Conservation (phyloP, 2,329 filamentous ascomycete genomes). For the Alternaria dauci region DNA sequence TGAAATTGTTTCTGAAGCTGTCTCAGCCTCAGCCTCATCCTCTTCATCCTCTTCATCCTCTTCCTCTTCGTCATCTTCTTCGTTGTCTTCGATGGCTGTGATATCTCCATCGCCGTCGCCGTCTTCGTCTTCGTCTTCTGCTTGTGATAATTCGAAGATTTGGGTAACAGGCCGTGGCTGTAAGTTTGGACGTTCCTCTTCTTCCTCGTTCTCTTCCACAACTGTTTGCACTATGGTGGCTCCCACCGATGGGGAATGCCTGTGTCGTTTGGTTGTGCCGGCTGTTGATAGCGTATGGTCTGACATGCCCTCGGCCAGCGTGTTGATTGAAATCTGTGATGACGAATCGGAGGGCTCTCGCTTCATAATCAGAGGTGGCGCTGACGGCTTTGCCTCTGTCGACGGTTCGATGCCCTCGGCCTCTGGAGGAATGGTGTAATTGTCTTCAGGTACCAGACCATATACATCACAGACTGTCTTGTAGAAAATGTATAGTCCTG, state of each 20-base stretch:
- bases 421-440: constrained; percentile 93
- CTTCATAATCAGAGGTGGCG: constrained; percentile 48
- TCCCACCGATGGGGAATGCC: constrained; percentile 81
- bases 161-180: constrained; percentile 26
- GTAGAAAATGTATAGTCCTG: constrained; percentile 95
- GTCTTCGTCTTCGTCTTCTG: constrained; percentile 16
- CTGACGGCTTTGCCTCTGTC: constrained; percentile 55
- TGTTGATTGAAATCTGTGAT: constrained; percentile 30
- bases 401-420: constrained; percentile 74
- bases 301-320: constrained; percentile 39
- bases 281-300: constrained; percentile 61
- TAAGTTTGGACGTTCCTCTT: constrained; percentile 49
- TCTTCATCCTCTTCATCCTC: constrained; percentile 22
- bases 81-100: constrained; percentile 28
- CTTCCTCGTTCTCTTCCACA: constrained; percentile 82
- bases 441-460: constrained; percentile 87
- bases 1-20: constrained; percentile 29
- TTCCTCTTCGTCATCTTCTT: constrained; percentile 22
- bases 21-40: constrained; percentile 19
- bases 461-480: constrained; percentile 96
- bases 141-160: constrained; percentile 27
- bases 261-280: constrained; percentile 82
- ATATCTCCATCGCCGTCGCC: constrained; percentile 11
- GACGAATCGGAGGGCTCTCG: constrained; percentile 43
- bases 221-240: constrained; percentile 79